Conservation (phyloP, 441 rosid genomes). For the Raphanus hybrid region DNA sequence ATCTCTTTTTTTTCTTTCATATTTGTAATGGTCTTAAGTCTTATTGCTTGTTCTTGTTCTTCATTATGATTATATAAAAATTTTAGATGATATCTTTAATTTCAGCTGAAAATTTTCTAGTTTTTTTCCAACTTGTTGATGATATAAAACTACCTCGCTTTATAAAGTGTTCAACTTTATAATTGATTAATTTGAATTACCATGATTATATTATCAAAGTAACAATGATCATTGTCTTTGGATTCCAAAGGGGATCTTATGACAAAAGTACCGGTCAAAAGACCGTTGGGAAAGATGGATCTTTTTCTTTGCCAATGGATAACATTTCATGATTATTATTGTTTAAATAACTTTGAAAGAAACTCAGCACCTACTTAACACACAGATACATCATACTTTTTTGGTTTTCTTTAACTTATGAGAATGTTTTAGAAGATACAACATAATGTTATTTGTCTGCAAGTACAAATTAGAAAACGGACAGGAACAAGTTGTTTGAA, state of each 20-base stretch:
- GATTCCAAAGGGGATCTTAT: slow-evolving; percentile 63
- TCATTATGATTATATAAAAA: slow-evolving; percentile 10
- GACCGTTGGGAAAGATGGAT: slow-evolving; percentile 34
- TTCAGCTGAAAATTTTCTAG: slow-evolving; percentile 5
- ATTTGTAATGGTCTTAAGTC: slow-evolving; percentile 33
- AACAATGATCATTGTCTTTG: slow-evolving; percentile 45
- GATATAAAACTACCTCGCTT: background rate
- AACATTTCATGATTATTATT: slow-evolving; percentile 16
- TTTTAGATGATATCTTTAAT: background rate
- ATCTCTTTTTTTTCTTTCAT: background rate
- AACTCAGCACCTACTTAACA: slow-evolving; percentile 1
- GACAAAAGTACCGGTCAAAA: slow-evolving; percentile 46
- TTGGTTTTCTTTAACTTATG: background rate
- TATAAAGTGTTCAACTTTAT: background rate
- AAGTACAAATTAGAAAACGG: background rate
- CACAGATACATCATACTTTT: background rate
- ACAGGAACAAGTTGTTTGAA: background rate
- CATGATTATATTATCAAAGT: slow-evolving; percentile 25
- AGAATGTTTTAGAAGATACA: background rate
- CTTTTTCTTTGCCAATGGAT: slow-evolving; percentile 21
- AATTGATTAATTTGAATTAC: background rate
- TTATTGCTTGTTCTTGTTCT: slow-evolving; percentile 29
- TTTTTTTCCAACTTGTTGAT: slow-evolving; percentile 1
- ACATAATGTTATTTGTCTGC: background rate
- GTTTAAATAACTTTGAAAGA: background rate